Evolutionary conservation across 805 yeast genomes (phyloP), one percentile per base, ranked within the genome.

Genomic region (Priceomyces castillae): DNA sequence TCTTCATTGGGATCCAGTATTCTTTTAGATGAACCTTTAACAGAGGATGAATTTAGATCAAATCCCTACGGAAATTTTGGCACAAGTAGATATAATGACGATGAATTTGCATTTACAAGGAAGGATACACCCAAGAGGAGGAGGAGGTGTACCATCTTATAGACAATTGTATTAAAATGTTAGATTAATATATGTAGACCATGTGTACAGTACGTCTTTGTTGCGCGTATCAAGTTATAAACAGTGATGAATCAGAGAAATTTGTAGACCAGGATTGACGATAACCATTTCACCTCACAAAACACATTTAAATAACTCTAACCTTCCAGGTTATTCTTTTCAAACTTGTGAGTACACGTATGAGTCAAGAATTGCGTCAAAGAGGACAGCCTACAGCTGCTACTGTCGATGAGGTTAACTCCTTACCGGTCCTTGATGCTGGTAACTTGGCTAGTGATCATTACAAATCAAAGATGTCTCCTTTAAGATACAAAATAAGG

Each of bases 361-460:
- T 28, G 31, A n/a, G 31, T n/a, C 15, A 10, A 5, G 31, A 28
- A 12, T 28, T 28, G 15, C 31, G 31, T n/a, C 31, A 11, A n/a
- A 28, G 31, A 11, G 31, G 31, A 5, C 31, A 28, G 7, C 31
- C n/a, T 5, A n/a, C 31, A 9, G 14, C 25, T 6, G 26, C 25
- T 20, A 6, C 14, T 12, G 15, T 19, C 15, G 40, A 37, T 17
- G 40, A 23, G 31, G 40, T 22, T 10, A 19, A 39, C 12, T 34
- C 41, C 6, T 31, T 36, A n/a, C 15, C 30, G 6, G 23, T 26
- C 12, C 9, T 22, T 10, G 96, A 89, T 59, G 90, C 95, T 0
- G 97, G 97, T 0, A 81, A 84, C 49, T 77, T 77, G 52, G 75
- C 85, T 2, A 71, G 71, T 31, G 79, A 78, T 41, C 92, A 81